Conservation (phyloP, 139 green algal genomes). For the Limnomonas spitsbergensis region DNA sequence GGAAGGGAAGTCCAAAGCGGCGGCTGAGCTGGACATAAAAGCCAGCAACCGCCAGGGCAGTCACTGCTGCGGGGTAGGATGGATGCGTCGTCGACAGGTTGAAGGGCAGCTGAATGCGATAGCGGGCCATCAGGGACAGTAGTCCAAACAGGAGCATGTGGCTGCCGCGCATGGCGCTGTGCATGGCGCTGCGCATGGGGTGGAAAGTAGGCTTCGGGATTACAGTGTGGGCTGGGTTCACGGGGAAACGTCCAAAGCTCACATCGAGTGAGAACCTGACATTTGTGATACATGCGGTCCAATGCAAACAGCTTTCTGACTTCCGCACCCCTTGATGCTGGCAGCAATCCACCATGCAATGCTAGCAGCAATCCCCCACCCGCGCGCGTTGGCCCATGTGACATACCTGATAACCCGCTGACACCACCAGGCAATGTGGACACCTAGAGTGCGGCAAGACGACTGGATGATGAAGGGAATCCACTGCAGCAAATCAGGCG, state of each 20-base stretch:
- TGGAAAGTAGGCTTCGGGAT: no score
- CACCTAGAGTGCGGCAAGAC: conserved; percentile 2
- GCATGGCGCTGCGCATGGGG: conserved; percentile 24
- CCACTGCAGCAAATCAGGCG: no score
- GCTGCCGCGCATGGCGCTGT: conserved; percentile 20
- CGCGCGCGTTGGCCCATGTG: no score
- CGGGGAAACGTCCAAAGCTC: no score
- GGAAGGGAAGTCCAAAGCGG: conserved; percentile 25
- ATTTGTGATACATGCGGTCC: no score
- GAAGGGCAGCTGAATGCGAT: not conserved
- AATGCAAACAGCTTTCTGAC: no score
- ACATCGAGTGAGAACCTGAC: no score
- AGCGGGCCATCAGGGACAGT: not conserved
- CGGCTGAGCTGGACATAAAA: conserved; percentile 6
- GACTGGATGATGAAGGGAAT: conserved; percentile 17
- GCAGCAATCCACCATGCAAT: no score
- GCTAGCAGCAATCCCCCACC: no score
- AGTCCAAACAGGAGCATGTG: conserved; percentile 17
- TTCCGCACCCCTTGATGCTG: no score
- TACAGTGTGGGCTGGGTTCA: no score
- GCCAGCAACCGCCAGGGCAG: not conserved
- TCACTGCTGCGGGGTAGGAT: not conserved
- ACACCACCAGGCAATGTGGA: conserved; percentile 28
- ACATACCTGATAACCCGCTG: conserved; percentile 24
- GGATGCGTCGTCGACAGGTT: not conserved